Percentiles rank a stretch among this genome's conserved stretches.
Evolutionary conservation across 2,329 filamentous ascomycete species (phyloP).

Genomic region (Zymoseptoria tritici): DNA sequence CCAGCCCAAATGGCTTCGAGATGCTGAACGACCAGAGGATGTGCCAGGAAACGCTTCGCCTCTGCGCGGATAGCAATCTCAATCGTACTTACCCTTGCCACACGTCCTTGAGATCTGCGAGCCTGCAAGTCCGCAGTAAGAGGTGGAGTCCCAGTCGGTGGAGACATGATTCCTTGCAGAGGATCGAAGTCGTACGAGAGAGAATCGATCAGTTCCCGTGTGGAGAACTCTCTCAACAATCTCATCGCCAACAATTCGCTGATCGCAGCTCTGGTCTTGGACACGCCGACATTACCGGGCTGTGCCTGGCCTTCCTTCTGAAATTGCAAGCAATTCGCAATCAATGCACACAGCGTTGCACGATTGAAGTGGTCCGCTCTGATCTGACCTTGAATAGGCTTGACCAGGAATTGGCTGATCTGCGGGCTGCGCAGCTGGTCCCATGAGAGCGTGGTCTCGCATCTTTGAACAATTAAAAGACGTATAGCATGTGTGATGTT

Average conservation of each 20-base stretch:
- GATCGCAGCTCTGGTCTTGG: slow-evolving; percentile 75
- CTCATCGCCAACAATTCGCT: slow-evolving; percentile 89
- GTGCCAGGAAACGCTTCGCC: slow-evolving; percentile 84
- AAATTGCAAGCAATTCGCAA: slow-evolving; percentile 93
- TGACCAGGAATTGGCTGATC: slow-evolving; percentile 89
- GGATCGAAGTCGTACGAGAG: slow-evolving; percentile 94
- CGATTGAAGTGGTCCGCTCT: slow-evolving; percentile 74
- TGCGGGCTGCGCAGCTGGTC: slow-evolving; percentile 94
- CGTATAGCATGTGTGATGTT: slow-evolving; percentile 85
- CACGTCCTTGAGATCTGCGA: slow-evolving; percentile 46
- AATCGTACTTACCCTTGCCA: slow-evolving; percentile 76
- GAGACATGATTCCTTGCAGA: slow-evolving; percentile 65
- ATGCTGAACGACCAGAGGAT: slow-evolving; percentile 86
- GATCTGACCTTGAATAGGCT: slow-evolving; percentile 89
- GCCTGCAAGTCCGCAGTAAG: slow-evolving; percentile 20
- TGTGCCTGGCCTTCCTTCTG: slow-evolving; percentile 75
- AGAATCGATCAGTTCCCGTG: slow-evolving; percentile 84
- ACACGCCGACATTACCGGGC: slow-evolving; percentile 76
- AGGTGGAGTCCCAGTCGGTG: slow-evolving; percentile 29
- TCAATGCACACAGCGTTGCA: slow-evolving; percentile 79
- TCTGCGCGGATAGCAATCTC: slow-evolving; percentile 90
- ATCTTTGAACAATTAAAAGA: slow-evolving; percentile 72
- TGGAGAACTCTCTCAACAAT: slow-evolving; percentile 80
- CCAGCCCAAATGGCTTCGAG: slow-evolving; percentile 97
- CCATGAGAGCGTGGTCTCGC: slow-evolving; percentile 89